Evolutionary conservation across 306 rosid genomes (phyloP).

Genomic region (Erythrophleum fordii): DNA sequence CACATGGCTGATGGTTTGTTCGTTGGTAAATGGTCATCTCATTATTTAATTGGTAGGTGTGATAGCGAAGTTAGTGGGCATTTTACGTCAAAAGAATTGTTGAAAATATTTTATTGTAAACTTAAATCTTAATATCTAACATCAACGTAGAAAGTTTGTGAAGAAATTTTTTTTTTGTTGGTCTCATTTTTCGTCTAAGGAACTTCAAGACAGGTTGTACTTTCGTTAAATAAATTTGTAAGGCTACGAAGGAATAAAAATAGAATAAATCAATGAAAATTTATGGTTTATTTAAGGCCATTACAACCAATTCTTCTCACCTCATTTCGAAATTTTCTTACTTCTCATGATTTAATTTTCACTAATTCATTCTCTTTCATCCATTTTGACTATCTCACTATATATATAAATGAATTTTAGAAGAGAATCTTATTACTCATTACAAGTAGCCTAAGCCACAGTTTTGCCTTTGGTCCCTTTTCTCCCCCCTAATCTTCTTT

Average conservation of each 20-base stretch:
- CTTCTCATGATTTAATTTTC: not conserved
- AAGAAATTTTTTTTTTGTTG: not conserved
- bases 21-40: not conserved
- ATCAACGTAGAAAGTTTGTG: not conserved
- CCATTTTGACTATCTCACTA: too few species aligned
- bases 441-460: too few species aligned
- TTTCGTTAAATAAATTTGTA: not conserved
- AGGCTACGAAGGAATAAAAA: not conserved
- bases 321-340: not conserved
- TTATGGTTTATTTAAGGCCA: not conserved
- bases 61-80: not conserved
- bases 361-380: not conserved
- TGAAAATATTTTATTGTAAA: not conserved
- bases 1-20: constrained; percentile 7
- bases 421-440: too few species aligned
- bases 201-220: not conserved
- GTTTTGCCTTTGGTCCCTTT: too few species aligned
- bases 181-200: not conserved
- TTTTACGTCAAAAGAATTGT: not conserved
- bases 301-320: not conserved
- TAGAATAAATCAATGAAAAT: not conserved
- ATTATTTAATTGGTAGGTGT: not conserved
- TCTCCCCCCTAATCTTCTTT: too few species aligned
- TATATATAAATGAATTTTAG: too few species aligned
- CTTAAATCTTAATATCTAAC: not conserved